Percentiles rank a stretch among this genome's conserved stretches.
These are phyloP conservation scores for Penicillium sp. DNA, from an alignment of 2,329 filamentous ascomycete genomes.

Conservation along the genomic window DNA sequence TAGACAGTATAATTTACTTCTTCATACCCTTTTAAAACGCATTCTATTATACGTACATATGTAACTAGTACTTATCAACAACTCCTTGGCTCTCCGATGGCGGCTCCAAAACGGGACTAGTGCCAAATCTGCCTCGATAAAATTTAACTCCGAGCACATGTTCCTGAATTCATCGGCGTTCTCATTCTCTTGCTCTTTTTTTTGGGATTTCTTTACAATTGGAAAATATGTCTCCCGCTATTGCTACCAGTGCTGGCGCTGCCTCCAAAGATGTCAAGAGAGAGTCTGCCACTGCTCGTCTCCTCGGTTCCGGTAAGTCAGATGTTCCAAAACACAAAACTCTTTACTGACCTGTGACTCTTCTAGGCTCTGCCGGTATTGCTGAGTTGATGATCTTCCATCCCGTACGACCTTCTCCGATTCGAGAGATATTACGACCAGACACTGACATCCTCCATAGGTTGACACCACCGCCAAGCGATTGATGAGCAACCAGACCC, in stretches of 20 bases:
- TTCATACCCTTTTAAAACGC: background rate
- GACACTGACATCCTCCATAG: constrained; percentile 47
- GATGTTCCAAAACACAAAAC: background rate
- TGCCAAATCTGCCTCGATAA: constrained; percentile 22
- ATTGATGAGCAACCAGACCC: constrained; percentile 96
- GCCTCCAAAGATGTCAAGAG: constrained; percentile 67
- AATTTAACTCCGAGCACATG: constrained; percentile 22
- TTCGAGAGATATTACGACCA: background rate
- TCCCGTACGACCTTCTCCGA: constrained; percentile 58
- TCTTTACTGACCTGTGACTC: constrained; percentile 14
- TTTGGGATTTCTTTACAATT: background rate
- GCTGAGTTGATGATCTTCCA: constrained; percentile 92
- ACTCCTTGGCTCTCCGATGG: constrained; percentile 22
- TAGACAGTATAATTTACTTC: background rate
- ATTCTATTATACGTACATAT: no score
- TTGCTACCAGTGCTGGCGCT: constrained; percentile 40
- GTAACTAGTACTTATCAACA: no score
- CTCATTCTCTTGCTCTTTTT: constrained; percentile 14
- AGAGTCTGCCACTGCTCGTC: constrained; percentile 84
- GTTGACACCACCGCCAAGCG: constrained; percentile 98
- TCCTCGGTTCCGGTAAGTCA: constrained; percentile 81
- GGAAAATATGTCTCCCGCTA: constrained; percentile 57
- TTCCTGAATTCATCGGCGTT: constrained; percentile 20
- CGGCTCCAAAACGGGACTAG: constrained; percentile 26
- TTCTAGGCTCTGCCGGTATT: constrained; percentile 81